Base-by-base conservation (phyloP, 352 stramenopile genomes). In the Phytophthora europaea region DNA sequence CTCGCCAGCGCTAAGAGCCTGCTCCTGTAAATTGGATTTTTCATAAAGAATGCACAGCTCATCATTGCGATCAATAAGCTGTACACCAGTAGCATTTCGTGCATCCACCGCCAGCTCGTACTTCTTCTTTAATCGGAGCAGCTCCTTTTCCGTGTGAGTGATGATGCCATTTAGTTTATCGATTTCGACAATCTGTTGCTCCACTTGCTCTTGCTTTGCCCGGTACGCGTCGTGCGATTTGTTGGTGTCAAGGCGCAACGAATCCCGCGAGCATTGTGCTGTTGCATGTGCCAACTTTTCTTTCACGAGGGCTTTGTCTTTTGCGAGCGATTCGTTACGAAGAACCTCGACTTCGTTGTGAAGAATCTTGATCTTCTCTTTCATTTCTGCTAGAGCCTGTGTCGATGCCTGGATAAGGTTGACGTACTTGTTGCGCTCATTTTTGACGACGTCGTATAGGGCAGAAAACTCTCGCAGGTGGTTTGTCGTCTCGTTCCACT, bases 291-390 rank as follows among this genome's bases (percentile, higher is more conserved):
- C 90, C 33, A 95, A 69, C 40, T 85, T 82, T 76, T 99, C 95
- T 72, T 98, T 98, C 36, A 83, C 78, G 6, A 99, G 87, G 3
- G 94, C 94, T 70, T 97, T 96, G 73, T 98, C 94, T 70, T 99
- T 99, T 5, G 92, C 92, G 2, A 95, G 48, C 10, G 88, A 96
- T 69, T 99, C 95, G 68, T 98, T 98, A 2, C 91, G 84, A 57
- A 99, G 70, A 50, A 99, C 97, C 38, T 98, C 93, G 40, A 98
- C 91, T 78, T 99, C 95, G 66, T 98, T 98, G 64, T 97, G 85
- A 28, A 99, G 73, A 67, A 98, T 98, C 71, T 98, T 98, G 75
- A 98, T 98, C 73, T 98, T 99, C 69, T 98, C 96, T 54, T 98
- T 98, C 95, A 98, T 98, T 78, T 99, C 95, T 6, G 94, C 94